Base-by-base conservation (phyloP, 306 rosid genomes). In the Medicago ruthenica region DNA sequence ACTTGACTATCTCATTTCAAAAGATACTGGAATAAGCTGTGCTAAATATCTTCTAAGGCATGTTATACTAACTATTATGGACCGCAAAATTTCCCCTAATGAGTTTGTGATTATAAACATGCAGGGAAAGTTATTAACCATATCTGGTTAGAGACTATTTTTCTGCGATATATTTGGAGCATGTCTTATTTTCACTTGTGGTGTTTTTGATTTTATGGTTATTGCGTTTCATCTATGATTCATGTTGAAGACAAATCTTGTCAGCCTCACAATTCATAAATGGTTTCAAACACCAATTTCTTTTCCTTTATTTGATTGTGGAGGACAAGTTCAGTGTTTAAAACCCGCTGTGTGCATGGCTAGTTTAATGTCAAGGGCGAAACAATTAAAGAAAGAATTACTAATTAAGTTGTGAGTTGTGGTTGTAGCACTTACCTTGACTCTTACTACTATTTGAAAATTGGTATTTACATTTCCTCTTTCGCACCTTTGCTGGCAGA, bases 1-100 rank as follows among this genome's bases (percentile, higher is more conserved):
- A 77, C 89, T 94, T 79, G 97, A 91, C 81, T 94, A 91, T 81
- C 98, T 91, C 81, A 90, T 94, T 74, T 90, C 97, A 3, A 94
- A 90, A 80, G 93, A 94, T 86, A 83, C 91, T 9, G 97, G 98
- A 85, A 86, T 83, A 64, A 86, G 84, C 76, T 94, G 96, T 78
- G 93, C 86, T 75, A 93, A 94, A 79, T 91, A 94, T 87, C 88
- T 94, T 67, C 68, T 94, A 70, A 88, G 97, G 97, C 91, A 72
- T 59, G 40, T 62, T 55, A 16, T 59, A 17, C 41, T 54, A 70
- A 42, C 53, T 55, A 50, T 66, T 47, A 64, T 63, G 61, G 39
- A 9, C 31, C 13, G 16, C 61, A 53, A 41, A 22, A 9, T 41
- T 67, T 24, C 41, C 57, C 68, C 53, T 68, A 7, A 51, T 9